These are phyloP conservation scores for Beauveria sp. DNA, from an alignment of 2,329 filamentous ascomycete genomes.

Conservation along the genomic window DNA sequence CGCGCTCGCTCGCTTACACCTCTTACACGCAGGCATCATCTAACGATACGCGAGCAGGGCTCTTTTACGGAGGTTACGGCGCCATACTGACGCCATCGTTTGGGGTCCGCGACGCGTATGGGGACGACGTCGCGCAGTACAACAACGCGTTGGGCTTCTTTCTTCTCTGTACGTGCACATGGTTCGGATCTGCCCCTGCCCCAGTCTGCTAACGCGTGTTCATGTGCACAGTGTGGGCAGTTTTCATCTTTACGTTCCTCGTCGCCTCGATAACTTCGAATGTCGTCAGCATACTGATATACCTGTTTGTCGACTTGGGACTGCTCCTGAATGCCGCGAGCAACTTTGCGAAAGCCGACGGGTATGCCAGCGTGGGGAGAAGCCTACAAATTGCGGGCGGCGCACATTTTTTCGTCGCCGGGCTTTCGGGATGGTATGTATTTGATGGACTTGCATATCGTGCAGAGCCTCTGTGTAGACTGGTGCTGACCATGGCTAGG, in stretches of 20 bases:
- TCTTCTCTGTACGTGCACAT: conserved; percentile 16
- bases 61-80: conserved; percentile 21
- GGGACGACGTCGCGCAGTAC: conserved; percentile 16
- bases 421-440: conserved; percentile 20
- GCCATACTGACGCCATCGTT: conserved; percentile 20
- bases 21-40: neutral
- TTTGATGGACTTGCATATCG: neutral
- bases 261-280: conserved; percentile 19
- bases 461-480: neutral
- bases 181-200: no score
- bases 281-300: conserved; percentile 19
- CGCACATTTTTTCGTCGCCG: conserved; percentile 20
- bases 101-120: conserved; percentile 20
- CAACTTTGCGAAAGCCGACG: conserved; percentile 21
- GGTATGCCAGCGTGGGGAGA: conserved; percentile 11
- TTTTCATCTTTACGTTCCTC: conserved; percentile 20
- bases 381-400: conserved; percentile 19
- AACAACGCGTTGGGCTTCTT: conserved; percentile 22
- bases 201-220: neutral
- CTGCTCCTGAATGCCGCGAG: conserved; percentile 18
- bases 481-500: conserved; percentile 11
- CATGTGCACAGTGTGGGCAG: conserved; percentile 17
- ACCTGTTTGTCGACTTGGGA: conserved; percentile 17
- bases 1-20: neutral
- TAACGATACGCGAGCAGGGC: conserved; percentile 8